Percentiles rank a stretch among this genome's conserved stretches.
Conservation (phyloP, 441 rosid genomes). For the Syzygium malaccense region DNA sequence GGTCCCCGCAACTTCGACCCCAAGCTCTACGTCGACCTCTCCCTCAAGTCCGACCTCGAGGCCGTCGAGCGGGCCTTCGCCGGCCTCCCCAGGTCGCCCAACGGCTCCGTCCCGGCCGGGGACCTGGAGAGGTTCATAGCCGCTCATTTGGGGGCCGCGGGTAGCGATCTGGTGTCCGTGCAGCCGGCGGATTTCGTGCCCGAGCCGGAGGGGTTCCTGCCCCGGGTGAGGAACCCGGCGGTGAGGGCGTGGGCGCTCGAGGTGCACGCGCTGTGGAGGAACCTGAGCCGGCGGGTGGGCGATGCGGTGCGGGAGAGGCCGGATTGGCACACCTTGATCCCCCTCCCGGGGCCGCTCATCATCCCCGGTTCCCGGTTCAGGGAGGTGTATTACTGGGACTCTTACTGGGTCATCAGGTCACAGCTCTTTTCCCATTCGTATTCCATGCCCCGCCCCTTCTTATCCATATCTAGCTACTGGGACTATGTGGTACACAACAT, state of each 20-base stretch:
- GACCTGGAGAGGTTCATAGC: slow-evolving; percentile 38
- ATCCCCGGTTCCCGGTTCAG: slow-evolving; percentile 87
- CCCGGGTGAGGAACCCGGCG: slow-evolving; percentile 47
- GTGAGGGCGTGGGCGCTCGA: slow-evolving; percentile 77
- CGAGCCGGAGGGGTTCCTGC: slow-evolving; percentile 60
- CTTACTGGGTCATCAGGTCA: slow-evolving; percentile 86
- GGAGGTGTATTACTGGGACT: slow-evolving; percentile 97
- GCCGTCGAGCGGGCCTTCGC: slow-evolving; percentile 39
- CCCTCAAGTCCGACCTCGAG: slow-evolving; percentile 42
- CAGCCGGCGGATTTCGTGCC: slow-evolving; percentile 55
- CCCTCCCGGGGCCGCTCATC: slow-evolving; percentile 51
- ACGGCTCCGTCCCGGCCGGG: slow-evolving; percentile 27
- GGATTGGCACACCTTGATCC: slow-evolving; percentile 70
- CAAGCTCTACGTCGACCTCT: slow-evolving; percentile 58
- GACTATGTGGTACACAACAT: too few species aligned
- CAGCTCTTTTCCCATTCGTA: not conserved
- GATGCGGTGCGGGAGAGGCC: slow-evolving; percentile 39
- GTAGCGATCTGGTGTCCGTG: slow-evolving; percentile 39
- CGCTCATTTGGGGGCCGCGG: slow-evolving; percentile 40
- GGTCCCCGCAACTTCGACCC: slow-evolving; percentile 43
- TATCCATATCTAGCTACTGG: too few species aligned
- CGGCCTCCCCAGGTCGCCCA: slow-evolving; percentile 28
- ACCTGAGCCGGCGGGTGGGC: slow-evolving; percentile 54
- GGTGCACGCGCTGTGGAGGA: slow-evolving; percentile 79
- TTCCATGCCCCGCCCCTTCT: too few species aligned